Evolutionary conservation across 208 protist genomes (phyloP).

Genomic region (Leptomonas seymouri): DNA sequence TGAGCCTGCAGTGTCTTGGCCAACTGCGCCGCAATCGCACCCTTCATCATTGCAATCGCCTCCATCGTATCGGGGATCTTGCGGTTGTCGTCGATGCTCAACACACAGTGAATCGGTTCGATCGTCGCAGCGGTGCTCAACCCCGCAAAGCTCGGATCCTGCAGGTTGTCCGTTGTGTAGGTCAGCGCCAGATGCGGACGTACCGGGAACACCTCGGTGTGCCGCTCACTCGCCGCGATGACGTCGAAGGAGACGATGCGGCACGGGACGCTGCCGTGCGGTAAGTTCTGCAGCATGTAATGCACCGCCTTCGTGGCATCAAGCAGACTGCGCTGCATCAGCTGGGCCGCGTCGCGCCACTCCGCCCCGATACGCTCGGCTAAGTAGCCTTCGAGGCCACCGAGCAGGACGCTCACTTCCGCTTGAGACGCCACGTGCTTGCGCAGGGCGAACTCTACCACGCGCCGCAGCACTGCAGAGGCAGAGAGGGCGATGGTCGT

Average conservation of each 20-base stretch:
- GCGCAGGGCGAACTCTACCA: slow-evolving; percentile 66
- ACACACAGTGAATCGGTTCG: slow-evolving; percentile 77
- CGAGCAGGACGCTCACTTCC: slow-evolving; percentile 55
- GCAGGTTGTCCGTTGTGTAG: slow-evolving; percentile 59
- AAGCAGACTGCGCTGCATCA: slow-evolving; percentile 62
- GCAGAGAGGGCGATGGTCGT: slow-evolving; percentile 60
- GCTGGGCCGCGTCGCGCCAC: slow-evolving; percentile 68
- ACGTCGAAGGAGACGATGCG: slow-evolving; percentile 77
- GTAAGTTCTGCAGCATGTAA: slow-evolving; percentile 62
- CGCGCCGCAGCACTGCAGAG: slow-evolving; percentile 54
- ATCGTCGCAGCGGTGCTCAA: slow-evolving; percentile 66
- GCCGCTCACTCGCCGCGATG: slow-evolving; percentile 68
- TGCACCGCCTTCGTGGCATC: slow-evolving; percentile 67
- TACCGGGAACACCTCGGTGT: slow-evolving; percentile 74
- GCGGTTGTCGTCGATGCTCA: slow-evolving; percentile 84
- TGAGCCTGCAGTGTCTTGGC: slow-evolving; percentile 67
- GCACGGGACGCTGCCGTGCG: slow-evolving; percentile 69
- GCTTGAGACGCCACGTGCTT: slow-evolving; percentile 43
- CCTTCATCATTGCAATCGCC: slow-evolving; percentile 86
- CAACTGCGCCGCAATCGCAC: slow-evolving; percentile 86
- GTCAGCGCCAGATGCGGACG: slow-evolving; percentile 84
- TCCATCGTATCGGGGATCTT: slow-evolving; percentile 87
- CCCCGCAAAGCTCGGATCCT: slow-evolving; percentile 49
- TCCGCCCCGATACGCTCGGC: slow-evolving; percentile 73
- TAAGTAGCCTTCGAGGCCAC: slow-evolving; percentile 64